Percentiles rank a stretch among this genome's conserved stretches.
phyloP scores from a whole-genome alignment of 495 filamentous ascomycete species.

The Aspergillus mulundensis region DNA sequence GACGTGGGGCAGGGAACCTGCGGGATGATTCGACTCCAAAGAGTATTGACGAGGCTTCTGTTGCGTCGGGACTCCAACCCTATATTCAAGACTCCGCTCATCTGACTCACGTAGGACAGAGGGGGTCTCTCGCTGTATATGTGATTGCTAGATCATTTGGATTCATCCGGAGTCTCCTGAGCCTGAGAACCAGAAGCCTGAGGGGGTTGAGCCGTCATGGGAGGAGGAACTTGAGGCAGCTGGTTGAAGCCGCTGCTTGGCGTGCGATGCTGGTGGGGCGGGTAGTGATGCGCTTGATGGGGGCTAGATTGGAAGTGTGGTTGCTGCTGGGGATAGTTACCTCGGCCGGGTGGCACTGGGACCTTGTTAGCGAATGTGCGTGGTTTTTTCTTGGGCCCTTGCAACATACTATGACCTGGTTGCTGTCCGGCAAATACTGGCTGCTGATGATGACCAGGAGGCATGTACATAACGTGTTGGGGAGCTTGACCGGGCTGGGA shows the following conservation, averaged over 20 bases:
- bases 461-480: conserved; percentile 60
- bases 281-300: conserved; percentile 63
- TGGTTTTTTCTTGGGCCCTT: not conserved
- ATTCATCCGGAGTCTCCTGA: conserved; percentile 48
- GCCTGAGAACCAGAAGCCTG: conserved; percentile 35
- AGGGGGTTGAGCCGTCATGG: conserved; percentile 39
- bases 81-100: not conserved
- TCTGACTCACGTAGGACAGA: conserved; percentile 1
- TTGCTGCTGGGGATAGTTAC: conserved; percentile 54
- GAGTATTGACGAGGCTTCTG: not conserved
- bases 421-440: conserved; percentile 63
- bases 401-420: conserved; percentile 61
- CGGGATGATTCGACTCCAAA: conserved; percentile 6
- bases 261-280: conserved; percentile 55
- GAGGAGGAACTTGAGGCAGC: conserved; percentile 45
- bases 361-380: conserved; percentile 24
- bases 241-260: conserved; percentile 57
- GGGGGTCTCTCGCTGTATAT: conserved; percentile 5
- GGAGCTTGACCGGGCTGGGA: conserved; percentile 68
- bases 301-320: conserved; percentile 61
- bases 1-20: conserved; percentile 4
- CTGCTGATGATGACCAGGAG: conserved; percentile 63
- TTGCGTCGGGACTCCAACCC: not conserved
- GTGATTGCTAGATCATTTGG: conserved; percentile 46
- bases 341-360: conserved; percentile 55